Percentiles rank a stretch among this genome's conserved stretches.
Conservation (phyloP, 768 basidiomycete genomes). For the Suillus subluteus region DNA sequence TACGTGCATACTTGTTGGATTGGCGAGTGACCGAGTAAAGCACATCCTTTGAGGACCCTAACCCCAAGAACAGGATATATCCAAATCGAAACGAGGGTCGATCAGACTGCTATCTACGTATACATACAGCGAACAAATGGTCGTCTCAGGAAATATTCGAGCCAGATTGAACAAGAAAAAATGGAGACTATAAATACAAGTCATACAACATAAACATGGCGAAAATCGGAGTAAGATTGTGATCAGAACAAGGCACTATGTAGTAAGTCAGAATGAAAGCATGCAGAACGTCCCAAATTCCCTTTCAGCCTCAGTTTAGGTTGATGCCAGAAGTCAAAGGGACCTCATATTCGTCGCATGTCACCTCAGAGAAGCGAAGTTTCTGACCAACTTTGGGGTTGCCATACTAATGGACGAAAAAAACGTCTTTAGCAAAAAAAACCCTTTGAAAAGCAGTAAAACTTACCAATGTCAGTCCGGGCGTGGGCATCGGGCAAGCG, state of each 20-base stretch:
- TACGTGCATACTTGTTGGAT: too few species aligned
- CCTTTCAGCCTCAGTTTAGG: background rate
- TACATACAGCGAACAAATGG: too few species aligned
- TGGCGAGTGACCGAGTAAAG: too few species aligned
- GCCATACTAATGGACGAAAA: background rate
- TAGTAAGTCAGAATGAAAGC: background rate
- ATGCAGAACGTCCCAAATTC: background rate
- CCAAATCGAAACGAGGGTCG: too few species aligned
- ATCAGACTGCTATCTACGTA: too few species aligned
- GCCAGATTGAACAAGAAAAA: too few species aligned
- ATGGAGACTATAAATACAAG: background rate
- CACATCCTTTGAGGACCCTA: too few species aligned
- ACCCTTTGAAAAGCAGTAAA: background rate
- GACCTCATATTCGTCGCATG: background rate
- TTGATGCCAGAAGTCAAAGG: slow-evolving; percentile 1
- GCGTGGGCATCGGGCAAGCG: background rate
- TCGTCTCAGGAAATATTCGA: too few species aligned
- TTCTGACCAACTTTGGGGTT: background rate
- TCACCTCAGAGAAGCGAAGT: background rate
- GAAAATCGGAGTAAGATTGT: background rate
- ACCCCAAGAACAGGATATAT: too few species aligned
- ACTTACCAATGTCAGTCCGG: background rate
- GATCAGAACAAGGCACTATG: background rate
- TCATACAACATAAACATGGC: background rate
- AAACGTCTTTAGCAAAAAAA: background rate